Conservation (phyloP, 106 monocot species). For the Dendrobium huoshanense region DNA sequence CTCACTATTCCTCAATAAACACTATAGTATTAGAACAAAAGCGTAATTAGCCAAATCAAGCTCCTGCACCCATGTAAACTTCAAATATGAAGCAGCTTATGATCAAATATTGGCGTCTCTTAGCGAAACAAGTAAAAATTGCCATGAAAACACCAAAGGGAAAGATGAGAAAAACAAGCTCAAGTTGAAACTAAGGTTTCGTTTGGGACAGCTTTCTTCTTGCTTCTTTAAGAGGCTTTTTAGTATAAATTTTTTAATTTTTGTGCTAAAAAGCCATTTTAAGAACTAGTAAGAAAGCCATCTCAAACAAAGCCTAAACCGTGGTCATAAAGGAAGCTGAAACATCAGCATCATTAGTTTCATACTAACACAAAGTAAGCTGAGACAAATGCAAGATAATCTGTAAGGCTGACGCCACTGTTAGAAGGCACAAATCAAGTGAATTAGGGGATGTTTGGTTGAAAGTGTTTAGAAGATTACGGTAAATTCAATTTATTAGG, state of each 20-base stretch:
- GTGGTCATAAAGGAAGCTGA: no score
- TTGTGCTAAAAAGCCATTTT: no score
- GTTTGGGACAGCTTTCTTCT: no score
- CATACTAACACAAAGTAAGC: neutral
- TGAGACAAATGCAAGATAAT: neutral
- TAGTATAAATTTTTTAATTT: no score
- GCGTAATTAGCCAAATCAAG: neutral
- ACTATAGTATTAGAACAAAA: neutral
- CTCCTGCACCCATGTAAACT: neutral
- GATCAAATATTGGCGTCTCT: neutral
- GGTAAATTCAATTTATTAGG: no score
- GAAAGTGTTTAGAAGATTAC: no score
- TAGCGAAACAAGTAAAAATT: neutral
- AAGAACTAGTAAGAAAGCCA: no score
- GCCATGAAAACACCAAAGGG: neutral
- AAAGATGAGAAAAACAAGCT: neutral
- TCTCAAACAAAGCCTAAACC: no score
- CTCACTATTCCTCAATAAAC: neutral
- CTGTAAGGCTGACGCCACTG: neutral
- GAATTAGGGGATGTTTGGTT: neutral
- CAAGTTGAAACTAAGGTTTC: neutral
- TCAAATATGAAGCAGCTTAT: neutral
- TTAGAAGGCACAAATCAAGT: neutral
- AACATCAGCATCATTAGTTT: no score
- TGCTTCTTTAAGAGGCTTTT: no score